Evolutionary conservation across 495 filamentous ascomycete species (phyloP).

Genomic region (Hypoxylon rickii): DNA sequence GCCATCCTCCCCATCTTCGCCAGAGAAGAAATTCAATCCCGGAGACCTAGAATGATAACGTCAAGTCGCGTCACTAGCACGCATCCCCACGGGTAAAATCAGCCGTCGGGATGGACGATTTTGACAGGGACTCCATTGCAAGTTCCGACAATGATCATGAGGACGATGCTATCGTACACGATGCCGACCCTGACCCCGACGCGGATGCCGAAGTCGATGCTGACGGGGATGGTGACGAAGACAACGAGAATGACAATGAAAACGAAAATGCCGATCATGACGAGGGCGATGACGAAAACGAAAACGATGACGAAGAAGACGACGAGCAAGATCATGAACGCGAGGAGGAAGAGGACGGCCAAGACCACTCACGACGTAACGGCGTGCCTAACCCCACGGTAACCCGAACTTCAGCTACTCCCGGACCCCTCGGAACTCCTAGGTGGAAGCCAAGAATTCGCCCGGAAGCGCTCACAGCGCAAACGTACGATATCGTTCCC

Average conservation of each 20-base stretch:
- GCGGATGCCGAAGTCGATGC: conserved; percentile 50
- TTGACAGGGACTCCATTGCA: conserved; percentile 58
- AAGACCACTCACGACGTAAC: conserved; percentile 38
- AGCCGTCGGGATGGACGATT: conserved; percentile 39
- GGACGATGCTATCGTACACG: conserved; percentile 61
- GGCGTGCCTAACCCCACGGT: conserved; percentile 23
- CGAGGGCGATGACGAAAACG: conserved; percentile 64
- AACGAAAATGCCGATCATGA: conserved; percentile 59
- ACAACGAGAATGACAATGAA: conserved; percentile 59
- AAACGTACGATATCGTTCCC: conserved; percentile 91
- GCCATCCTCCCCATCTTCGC: not conserved
- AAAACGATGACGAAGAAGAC: conserved; percentile 65
- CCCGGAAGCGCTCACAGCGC: conserved; percentile 80
- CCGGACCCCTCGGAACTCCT: conserved; percentile 48
- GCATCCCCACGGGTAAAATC: not conserved
- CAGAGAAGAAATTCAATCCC: not conserved
- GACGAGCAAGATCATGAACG: conserved; percentile 48
- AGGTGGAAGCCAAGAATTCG: conserved; percentile 67
- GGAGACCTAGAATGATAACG: too few relatives aligned
- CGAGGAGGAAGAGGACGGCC: conserved; percentile 61
- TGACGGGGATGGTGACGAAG: conserved; percentile 56
- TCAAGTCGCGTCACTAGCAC: too few relatives aligned
- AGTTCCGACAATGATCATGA: conserved; percentile 76
- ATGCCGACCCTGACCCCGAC: conserved; percentile 58
- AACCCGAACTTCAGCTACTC: conserved; percentile 53